These are phyloP conservation scores for Picochlorum sp. DNA, from an alignment of 139 green algal genomes.

Conservation along the genomic window DNA sequence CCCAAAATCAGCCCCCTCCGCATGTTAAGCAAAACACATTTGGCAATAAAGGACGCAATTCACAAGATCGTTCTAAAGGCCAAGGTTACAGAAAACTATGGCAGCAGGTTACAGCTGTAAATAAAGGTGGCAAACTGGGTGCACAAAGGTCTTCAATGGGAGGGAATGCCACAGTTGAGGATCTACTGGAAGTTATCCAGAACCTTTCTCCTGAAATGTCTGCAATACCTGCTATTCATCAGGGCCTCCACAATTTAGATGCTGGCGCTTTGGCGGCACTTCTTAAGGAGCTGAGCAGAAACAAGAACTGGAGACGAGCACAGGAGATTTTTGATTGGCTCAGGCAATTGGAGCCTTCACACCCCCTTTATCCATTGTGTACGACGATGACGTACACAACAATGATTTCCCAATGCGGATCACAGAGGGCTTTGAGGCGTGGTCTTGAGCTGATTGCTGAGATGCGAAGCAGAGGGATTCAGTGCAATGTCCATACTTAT, in stretches of 20 bases:
- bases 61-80: neutral
- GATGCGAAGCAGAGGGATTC: constrained; percentile 44
- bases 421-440: constrained; percentile 34
- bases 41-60: too few relatives aligned
- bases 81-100: constrained; percentile 63
- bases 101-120: constrained; percentile 44
- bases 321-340: constrained; percentile 79
- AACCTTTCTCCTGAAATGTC: constrained; percentile 33
- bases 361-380: constrained; percentile 54
- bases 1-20: too few relatives aligned
- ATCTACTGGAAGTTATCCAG: constrained; percentile 43
- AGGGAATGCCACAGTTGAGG: constrained; percentile 46
- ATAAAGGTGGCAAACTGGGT: constrained; percentile 27
- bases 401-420: constrained; percentile 53
- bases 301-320: constrained; percentile 11
- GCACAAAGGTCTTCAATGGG: neutral
- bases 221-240: constrained; percentile 31
- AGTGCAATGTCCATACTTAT: constrained; percentile 65
- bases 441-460: constrained; percentile 48
- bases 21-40: too few relatives aligned
- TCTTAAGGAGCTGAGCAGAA: constrained; percentile 74
- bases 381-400: constrained; percentile 87
- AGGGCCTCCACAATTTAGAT: constrained; percentile 66
- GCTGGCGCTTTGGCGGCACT: constrained; percentile 55
- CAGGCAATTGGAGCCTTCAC: constrained; percentile 29